A percentile compares a stretch with the other conserved stretches of the same genome.
Conservation (phyloP, 192 early-diverging fungal species). For the Linnemannia elongata region DNA sequence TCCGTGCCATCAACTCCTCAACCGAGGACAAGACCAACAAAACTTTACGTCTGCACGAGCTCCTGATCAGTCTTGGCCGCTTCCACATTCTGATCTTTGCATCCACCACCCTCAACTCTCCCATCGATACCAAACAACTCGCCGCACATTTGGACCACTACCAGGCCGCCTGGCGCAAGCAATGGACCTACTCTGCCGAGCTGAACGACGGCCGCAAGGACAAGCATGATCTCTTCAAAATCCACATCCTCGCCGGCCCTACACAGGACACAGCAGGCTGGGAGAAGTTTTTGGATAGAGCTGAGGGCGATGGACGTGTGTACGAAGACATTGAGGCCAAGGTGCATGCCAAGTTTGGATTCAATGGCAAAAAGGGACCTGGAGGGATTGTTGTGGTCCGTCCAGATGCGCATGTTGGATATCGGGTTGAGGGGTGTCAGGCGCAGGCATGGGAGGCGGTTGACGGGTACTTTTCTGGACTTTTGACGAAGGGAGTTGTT, state of each 20-base stretch:
- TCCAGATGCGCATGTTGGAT: conserved; percentile 9
- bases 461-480: neutral
- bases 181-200: conserved; percentile 17
- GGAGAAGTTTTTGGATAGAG: neutral
- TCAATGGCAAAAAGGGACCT: neutral
- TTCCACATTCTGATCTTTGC: conserved; percentile 43
- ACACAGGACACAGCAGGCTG: neutral
- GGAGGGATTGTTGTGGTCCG: conserved; percentile 7
- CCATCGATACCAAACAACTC: conserved; percentile 17
- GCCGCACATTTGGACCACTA: conserved; percentile 11
- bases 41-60: conserved; percentile 9
- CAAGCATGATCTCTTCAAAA: conserved; percentile 30
- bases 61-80: conserved; percentile 16
- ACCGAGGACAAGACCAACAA: neutral
- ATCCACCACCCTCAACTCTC: conserved; percentile 9
- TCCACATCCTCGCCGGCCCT: conserved; percentile 17
- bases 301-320: neutral
- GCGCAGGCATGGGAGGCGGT: neutral
- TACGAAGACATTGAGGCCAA: neutral
- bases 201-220: conserved; percentile 26
- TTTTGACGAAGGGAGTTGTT: neutral
- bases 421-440: neutral
- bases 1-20: neutral
- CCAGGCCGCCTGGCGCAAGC: conserved; percentile 8
- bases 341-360: neutral